Evolutionary conservation across 2,329 filamentous ascomycete species (phyloP), one percentile per base, ranked within the genome.

Genomic region (Penicillium sp.): DNA sequence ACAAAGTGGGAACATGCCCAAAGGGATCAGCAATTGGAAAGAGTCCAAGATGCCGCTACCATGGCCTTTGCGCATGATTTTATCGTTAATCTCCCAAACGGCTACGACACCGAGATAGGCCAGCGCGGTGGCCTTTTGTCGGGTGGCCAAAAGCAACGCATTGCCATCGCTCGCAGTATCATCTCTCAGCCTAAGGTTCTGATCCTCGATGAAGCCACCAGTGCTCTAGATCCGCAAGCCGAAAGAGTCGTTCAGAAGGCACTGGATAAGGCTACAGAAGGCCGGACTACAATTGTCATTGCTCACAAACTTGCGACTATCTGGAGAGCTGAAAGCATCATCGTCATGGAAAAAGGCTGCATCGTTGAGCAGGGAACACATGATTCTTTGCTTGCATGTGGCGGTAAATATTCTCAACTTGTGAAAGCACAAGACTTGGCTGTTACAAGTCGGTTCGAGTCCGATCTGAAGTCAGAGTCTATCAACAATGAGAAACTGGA

Each of bases 131-230:
- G 86, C 18, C 74, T 79, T 0, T 72, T 96, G 0, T 90, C 86
- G 0, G 90, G 90, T 0, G 92, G 92, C 0, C 91, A 96, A 69
- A 83, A 86, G 0, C 92, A 96, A 68, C 81, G 90, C 1, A 73
- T 96, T 2, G 86, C 85, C 24, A 90, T 96, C 54, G 90, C 91
- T 0, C 79, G 91, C 1, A 90, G 90, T 0, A 76, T 96, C 0
- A 81, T 88, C 0, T 80, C 89, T 0, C 76, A 80, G 9, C 90
- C 90, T 0, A 78, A 80, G 32, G 76, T 96, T 3, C 73, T 96
- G 16, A 81, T 96, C 1, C 75, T 96, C 3, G 92, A 96, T 64
- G 91, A 96, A 73, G 89, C 90, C 1, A 96, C 91, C 0, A 56
- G 52, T 32, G 48, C 87, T n/a, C 77, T 83, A 36, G 80, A 83